Evolutionary conservation across 768 basidiomycete genomes (phyloP), one percentile per base, ranked within the genome.

Genomic region (Suillus clintonianus): DNA sequence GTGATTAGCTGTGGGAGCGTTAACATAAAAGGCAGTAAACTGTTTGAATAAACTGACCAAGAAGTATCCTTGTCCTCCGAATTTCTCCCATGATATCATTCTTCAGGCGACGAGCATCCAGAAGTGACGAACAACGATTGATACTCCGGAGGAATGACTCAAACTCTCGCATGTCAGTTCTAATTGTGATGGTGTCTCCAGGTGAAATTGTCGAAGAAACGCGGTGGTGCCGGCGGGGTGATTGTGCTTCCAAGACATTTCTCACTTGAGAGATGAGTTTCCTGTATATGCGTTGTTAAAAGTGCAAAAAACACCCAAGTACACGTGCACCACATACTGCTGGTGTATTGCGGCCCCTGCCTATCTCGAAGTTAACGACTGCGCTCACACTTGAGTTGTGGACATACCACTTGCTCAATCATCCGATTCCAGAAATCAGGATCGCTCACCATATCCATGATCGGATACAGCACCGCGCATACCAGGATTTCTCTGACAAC

Each of bases 341-440:
- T 90, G 88, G 41, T 86, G 85, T 54, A 91, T 88, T 24, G 85
- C 86, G 57, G 83, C 86, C n/a, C 85, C 85, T n/a, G 87, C 87
- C 85, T 88, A 41, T 41, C 5, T 57, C 5, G 11, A 13, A 5
- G 56, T 57, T 27, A 57, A 57, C 30, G 11, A 41, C 10, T 41
- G 56, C 6, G 39, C 17, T 57, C 24, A 13, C 10, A 19, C 17
- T 19, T 27, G 5, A 57, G 5, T 30, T 11, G 15, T n/a, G 27
- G 55, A 81, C 93, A 77, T 74, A 95, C 96, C 79, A 93, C 86
- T 78, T 95, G 89, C 75, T 98, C 96, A 57, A 98, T 92, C 42
- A 87, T 85, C 63, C 87, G 83, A 78, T 99, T 99, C 95, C 95
- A 98, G 67, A 97, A 97, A 75, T 99, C 97, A 5, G 95, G 94